A percentile compares a stretch with the other conserved stretches of the same genome.
Conservation (phyloP, 257 asterid genomes). For the Solanum ahanhuiri region DNA sequence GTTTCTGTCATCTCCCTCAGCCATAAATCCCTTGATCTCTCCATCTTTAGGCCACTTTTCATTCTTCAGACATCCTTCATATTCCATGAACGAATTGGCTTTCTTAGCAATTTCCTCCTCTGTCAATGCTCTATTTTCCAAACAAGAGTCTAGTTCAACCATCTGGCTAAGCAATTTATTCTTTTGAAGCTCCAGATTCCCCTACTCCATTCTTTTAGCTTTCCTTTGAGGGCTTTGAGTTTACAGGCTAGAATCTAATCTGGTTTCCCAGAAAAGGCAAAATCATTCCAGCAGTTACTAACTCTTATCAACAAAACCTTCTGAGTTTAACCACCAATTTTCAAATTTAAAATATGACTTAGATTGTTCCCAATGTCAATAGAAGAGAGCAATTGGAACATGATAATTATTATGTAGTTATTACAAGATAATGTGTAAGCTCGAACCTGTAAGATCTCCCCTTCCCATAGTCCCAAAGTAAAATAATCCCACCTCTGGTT, state of each 20-base stretch:
- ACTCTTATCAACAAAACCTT: neutral
- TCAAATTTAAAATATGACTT: neutral
- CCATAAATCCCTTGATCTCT: neutral
- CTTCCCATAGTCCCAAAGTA: neutral
- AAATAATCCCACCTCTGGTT: neutral
- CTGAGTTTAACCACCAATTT: neutral
- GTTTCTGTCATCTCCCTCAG: neutral
- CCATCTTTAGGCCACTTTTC: neutral
- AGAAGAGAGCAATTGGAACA: neutral
- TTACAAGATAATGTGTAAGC: neutral
- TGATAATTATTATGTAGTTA: neutral
- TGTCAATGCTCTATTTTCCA: neutral
- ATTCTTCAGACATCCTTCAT: neutral
- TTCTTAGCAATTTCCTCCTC: neutral
- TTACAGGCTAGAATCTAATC: neutral
- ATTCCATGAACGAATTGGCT: neutral
- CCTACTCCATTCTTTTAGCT: neutral
- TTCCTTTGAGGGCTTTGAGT: neutral
- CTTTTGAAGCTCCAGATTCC: neutral
- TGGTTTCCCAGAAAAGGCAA: neutral
- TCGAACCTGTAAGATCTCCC: neutral
- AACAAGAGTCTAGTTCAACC: neutral
- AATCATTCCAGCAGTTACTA: neutral
- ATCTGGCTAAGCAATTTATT: neutral
- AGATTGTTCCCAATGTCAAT: neutral